Evolutionary conservation across 2,329 filamentous ascomycete genomes (phyloP), one percentile per base, ranked within the genome.

Genomic region (Geoglossum cookeanum): DNA sequence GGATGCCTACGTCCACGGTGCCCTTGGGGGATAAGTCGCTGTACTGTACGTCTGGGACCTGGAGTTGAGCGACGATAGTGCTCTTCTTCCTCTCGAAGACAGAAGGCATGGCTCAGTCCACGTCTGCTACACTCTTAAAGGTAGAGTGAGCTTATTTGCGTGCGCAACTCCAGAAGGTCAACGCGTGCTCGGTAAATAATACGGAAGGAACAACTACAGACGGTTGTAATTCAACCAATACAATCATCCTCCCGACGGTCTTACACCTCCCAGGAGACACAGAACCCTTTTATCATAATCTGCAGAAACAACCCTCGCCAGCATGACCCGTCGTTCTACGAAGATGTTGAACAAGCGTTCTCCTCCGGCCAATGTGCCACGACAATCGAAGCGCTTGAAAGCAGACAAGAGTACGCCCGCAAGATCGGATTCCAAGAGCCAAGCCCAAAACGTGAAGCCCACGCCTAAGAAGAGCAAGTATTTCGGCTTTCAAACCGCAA

Each of bases 11-110:
- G 68, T 97, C 91, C 22, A 97, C 78, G 0, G 82, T 85, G 15
- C 90, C 91, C 72, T 96, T 96, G 2, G 91, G 90, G 1, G 87
- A 94, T 6, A 84, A 77, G 69, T 96, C 91, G 45, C 80, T 79
- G 69, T 95, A 94, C 59, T 85, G 77, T 3, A 74, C 75, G 48
- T 80, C 78, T 1, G 88, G 84, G 3, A 81, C 74, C 7, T 79
- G 73, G 2, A 96, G 80, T 62, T 83, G 78, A 47, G 75, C 70
- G 13, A 96, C 72, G 61, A 95, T 94, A 59, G 77, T 81, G 55
- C 70, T 67, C 70, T 96, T 97, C 66, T 80, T 85, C 51, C 69
- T 65, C 45, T 69, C 55, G 65, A 86, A 87, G n/a, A 13, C 13
- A 7, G 37, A 44, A n/a, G 44, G 49, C 30, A 53, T 53, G 49